Evolutionary conservation across 345 rosid genomes (phyloP).

Genomic region (Zanthoxylum bungeanum): DNA sequence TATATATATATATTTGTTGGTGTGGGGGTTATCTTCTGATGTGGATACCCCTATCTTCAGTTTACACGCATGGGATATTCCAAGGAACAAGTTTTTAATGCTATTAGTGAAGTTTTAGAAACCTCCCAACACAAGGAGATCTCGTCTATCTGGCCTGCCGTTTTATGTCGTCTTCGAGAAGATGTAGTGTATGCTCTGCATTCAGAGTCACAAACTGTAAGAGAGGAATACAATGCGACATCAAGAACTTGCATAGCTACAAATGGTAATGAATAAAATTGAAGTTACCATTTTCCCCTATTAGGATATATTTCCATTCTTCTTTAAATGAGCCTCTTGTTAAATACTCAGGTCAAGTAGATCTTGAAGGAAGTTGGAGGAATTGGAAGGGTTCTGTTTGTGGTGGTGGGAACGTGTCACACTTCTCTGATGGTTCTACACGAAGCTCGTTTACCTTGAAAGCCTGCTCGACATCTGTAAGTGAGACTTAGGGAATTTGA

Average conservation of each 20-base stretch:
- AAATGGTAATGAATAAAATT: conserved; percentile 16
- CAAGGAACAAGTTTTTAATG: conserved; percentile 53
- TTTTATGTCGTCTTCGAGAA: conserved; percentile 68
- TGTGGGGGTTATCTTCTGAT: neutral
- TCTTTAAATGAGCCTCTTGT: conserved; percentile 10
- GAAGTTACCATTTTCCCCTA: neutral
- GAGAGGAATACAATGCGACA: conserved; percentile 17
- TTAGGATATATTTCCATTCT: conserved; percentile 5
- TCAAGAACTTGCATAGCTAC: conserved; percentile 12
- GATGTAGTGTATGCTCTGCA: conserved; percentile 46
- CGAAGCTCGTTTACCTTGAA: conserved; percentile 37
- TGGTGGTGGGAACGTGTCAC: conserved; percentile 27
- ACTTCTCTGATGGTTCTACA: conserved; percentile 27
- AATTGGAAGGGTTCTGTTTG: conserved; percentile 29
- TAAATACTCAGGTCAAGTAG: conserved; percentile 45
- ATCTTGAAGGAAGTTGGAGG: conserved; percentile 29
- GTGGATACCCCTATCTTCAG: conserved; percentile 31
- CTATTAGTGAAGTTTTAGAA: conserved; percentile 58
- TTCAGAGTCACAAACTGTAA: conserved; percentile 26
- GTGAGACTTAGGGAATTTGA: conserved; percentile 24
- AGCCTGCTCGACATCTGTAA: conserved; percentile 70
- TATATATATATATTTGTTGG: too few relatives aligned
- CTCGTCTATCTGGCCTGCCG: conserved; percentile 60
- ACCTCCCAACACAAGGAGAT: conserved; percentile 51
- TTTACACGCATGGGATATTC: conserved; percentile 56